Evolutionary conservation across 306 rosid genomes (phyloP).

Genomic region (Dryas drummondii): DNA sequence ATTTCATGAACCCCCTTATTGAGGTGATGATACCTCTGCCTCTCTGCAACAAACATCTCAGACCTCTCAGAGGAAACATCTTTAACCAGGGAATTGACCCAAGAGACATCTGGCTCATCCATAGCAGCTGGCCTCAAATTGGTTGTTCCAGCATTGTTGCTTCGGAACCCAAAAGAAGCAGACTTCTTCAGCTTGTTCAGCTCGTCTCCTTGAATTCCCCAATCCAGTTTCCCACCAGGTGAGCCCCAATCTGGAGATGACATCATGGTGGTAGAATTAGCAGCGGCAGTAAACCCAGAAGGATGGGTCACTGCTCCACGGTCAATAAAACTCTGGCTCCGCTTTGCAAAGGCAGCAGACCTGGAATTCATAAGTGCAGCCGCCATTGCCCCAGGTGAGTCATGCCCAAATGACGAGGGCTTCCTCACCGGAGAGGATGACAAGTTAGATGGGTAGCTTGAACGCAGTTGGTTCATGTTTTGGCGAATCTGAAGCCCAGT

Average conservation of each 20-base stretch:
- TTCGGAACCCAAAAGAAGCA: conserved; percentile 88
- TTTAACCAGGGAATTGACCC: conserved; percentile 87
- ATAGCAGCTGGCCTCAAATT: conserved; percentile 30
- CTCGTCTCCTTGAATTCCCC: conserved; percentile 90
- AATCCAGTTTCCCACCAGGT: conserved; percentile 76
- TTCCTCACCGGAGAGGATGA: conserved; percentile 81
- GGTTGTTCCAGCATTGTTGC: conserved; percentile 34
- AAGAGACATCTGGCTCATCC: conserved; percentile 89
- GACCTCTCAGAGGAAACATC: conserved; percentile 66
- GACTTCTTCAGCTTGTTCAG: conserved; percentile 88
- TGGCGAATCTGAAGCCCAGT: conserved; percentile 71
- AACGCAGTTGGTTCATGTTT: conserved; percentile 88
- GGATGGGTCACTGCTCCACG: conserved; percentile 61
- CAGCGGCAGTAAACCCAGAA: conserved; percentile 48
- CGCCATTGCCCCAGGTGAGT: conserved; percentile 79
- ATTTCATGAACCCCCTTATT: conserved; percentile 52
- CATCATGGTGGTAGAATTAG: conserved; percentile 55
- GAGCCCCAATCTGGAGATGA: conserved; percentile 88
- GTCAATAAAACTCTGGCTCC: conserved; percentile 95
- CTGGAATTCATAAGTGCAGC: conserved; percentile 96
- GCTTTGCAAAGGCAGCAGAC: conserved; percentile 82
- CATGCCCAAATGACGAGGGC: conserved; percentile 63
- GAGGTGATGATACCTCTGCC: conserved; percentile 52
- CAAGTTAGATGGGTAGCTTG: conserved; percentile 75
- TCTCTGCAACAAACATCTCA: conserved; percentile 42